phyloP scores from a whole-genome alignment of 2,329 filamentous ascomycete species.

The Fusarium fujikuroi region DNA sequence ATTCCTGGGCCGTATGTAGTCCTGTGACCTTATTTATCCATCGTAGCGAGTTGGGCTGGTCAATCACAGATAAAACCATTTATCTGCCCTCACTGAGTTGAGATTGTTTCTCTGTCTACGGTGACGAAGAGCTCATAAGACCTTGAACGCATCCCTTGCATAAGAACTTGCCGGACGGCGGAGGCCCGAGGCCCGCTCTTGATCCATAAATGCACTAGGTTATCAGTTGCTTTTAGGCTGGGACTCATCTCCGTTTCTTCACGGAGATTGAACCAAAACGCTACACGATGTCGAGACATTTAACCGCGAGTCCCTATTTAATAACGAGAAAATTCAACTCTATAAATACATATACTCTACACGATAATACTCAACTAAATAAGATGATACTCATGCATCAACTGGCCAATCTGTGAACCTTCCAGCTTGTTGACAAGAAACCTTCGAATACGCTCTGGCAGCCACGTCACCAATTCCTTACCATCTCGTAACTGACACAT shows the following conservation, averaged over 20 bases:
- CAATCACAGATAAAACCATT: fast-evolving
- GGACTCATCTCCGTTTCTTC: background rate
- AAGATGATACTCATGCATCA: constrained; percentile 4
- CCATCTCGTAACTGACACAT: background rate
- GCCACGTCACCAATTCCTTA: background rate
- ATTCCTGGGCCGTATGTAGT: background rate
- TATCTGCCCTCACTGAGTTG: background rate
- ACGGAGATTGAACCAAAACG: background rate
- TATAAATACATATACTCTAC: background rate
- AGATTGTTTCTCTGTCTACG: fast-evolving
- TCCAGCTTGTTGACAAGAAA: background rate
- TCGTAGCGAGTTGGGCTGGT: fast-evolving
- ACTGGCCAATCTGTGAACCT: background rate
- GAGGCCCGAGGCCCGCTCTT: background rate
- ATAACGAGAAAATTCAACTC: background rate
- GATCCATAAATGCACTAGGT: fast-evolving
- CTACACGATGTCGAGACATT: background rate
- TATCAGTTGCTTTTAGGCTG: background rate
- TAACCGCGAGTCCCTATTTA: no score
- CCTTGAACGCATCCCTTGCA: background rate
- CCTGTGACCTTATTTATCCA: fast-evolving
- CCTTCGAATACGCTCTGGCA: background rate
- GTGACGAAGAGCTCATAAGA: background rate
- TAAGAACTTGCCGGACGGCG: fast-evolving
- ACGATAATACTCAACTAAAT: background rate